Evolutionary conservation across 176 grass and related monocot species (phyloP), one percentile per base, ranked within the genome.

Genomic region (Coix lacrymajobi): DNA sequence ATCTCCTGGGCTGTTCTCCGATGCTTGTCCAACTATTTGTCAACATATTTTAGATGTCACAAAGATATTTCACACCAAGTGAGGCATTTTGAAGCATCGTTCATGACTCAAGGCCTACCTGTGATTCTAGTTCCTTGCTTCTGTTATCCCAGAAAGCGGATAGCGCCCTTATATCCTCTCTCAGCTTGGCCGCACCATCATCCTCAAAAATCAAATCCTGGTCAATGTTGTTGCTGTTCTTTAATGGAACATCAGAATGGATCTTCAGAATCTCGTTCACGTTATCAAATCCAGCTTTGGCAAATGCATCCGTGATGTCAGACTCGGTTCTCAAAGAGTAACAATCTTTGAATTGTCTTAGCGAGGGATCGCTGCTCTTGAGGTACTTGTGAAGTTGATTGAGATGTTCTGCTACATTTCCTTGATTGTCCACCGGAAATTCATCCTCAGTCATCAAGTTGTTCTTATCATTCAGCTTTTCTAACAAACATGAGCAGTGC

Each of bases 101-200:
- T 72, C 71, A 10, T 74, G 8, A 51, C 26, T 74, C 38, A 56
- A 74, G 33, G 58, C 69, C 52, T 62, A 88, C 81, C 79, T 94
- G 58, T 11, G 79, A 86, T 79, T 94, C 64, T 12, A 94, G 56
- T 52, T 89, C 80, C 66, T 94, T 86, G 20, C 56, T 94, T 87
- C 88, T 90, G 73, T 73, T 76, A 54, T 73, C 81, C 83, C 79
- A 94, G 54, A 85, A 83, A 8, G 33, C 83, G 77, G 89, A 91
- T 22, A 91, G 75, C 26, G 85, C 75, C 76, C 70, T 89, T 61
- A 91, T 86, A 61, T 78, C 83, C 62, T 88, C 75, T 83, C 86
- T 71, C 68, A 88, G 75, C 11, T 83, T 85, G 41, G 75, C 28
- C 51, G 79, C 77, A 71, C 88, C 89, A 28, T 83, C 81, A 36